Base-by-base conservation (phyloP, 1,284 basidiomycete species). In the Cryptococcus sp. region DNA sequence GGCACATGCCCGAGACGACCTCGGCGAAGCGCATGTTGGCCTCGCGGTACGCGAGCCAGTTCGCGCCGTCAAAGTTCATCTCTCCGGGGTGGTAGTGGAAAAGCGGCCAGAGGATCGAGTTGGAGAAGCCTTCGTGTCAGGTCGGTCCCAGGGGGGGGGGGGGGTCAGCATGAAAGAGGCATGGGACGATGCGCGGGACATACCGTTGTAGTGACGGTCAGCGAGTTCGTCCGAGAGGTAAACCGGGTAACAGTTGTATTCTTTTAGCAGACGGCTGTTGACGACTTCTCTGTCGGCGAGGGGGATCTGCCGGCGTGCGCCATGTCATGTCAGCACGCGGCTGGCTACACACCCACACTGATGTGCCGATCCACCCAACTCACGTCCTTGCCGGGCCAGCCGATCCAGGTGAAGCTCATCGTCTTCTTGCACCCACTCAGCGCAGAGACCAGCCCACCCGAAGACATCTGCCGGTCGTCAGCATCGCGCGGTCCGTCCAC, bases 1-100 rank as follows among this genome's bases (percentile, higher is more conserved):
- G 83, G 56, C 93, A 81, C 68, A 92, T 87, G 56, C 82, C 81
- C 57, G 84, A 81, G 55, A 98, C 89, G 18, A 83, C 87, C 73
- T 97, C 88, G 1, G 96, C 95, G 72, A 99, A 99, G 60, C 85
- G 83, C 79, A 93, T 81, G 77, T 98, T 99, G 46, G 96, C 96
- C 76, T 97, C 92, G 37, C 95, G 86, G 78, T 98, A 99, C 1
- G 93, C 95, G 49, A 88, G 84, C 95, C 95, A 99, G 77, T 98
- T 91, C 70, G 89, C 89, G 79, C 97, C 92, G 79, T 98, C 95
- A 74, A 98, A 98, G 79, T 93, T 96, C 93, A 98, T 98, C 79
- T 97, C 93, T 64, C 93, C 92, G 15, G 92, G 91, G 76, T 97
- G 94, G 78, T 98, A 99, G 77, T 99, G 95, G 83, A 98, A 98